Conservation (phyloP, 2,329 filamentous ascomycete species). For the Aspergillus fischeri region DNA sequence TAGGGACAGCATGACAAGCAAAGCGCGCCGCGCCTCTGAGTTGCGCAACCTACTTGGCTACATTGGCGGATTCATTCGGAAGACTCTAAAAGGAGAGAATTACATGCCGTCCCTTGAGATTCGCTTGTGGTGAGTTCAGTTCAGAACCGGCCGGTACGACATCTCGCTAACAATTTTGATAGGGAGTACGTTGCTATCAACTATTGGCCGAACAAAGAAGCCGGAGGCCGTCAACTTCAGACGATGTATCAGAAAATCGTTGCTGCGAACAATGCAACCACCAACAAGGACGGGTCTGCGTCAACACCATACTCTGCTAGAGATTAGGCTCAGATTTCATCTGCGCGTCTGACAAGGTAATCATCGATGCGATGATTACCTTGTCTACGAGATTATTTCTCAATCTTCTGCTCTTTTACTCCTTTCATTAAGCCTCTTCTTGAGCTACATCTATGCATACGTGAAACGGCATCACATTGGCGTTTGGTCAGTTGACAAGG, state of each 20-base stretch:
- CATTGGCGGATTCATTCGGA: conserved; percentile 45
- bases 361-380: background rate
- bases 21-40: conserved; percentile 40
- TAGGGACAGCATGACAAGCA: conserved; percentile 43
- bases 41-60: conserved; percentile 41
- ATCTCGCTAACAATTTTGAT: conserved; percentile 20
- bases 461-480: conserved; percentile 24
- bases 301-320: conserved; percentile 24
- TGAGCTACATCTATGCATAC: conserved; percentile 10
- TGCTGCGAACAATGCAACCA: conserved; percentile 22
- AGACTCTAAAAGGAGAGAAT: conserved; percentile 35
- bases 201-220: conserved; percentile 46
- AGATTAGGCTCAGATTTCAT: conserved; percentile 12
- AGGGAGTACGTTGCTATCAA: conserved; percentile 44
- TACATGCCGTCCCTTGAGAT: conserved; percentile 39
- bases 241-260: conserved; percentile 37
- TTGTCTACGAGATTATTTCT: background rate
- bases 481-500: conserved; percentile 19
- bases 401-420: conserved; percentile 11
- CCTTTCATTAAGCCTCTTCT: conserved; percentile 7
- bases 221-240: conserved; percentile 32
- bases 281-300: conserved; percentile 20
- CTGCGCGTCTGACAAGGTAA: background rate
- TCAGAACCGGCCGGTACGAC: background rate
- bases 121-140: conserved; percentile 41